These are phyloP conservation scores for Diaporthe ampelina DNA, from an alignment of 2,329 filamentous ascomycete genomes.

Conservation along the genomic window DNA sequence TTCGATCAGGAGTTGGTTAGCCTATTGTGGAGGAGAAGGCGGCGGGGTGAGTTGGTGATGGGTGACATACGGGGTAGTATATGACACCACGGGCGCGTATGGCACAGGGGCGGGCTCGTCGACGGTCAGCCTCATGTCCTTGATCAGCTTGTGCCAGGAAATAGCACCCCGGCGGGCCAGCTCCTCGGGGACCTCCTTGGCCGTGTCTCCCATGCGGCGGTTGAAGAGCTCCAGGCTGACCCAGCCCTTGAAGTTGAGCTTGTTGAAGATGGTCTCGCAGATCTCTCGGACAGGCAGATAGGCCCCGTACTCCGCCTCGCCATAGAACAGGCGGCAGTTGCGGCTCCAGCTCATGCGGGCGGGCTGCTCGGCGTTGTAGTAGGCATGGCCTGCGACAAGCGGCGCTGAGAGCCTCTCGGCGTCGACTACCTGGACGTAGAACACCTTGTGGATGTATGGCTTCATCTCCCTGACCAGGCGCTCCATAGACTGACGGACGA, in stretches of 20 bases:
- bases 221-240: slow-evolving; percentile 81
- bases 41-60: slow-evolving; percentile 10
- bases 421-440: slow-evolving; percentile 84
- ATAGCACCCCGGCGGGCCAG: slow-evolving; percentile 61
- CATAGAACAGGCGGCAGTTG: slow-evolving; percentile 79
- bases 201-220: slow-evolving; percentile 65
- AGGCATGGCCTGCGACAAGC: slow-evolving; percentile 68
- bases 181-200: slow-evolving; percentile 64
- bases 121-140: slow-evolving; percentile 52
- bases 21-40: neutral
- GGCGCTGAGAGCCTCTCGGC: slow-evolving; percentile 74
- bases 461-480: slow-evolving; percentile 65
- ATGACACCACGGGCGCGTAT: neutral
- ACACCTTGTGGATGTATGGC: slow-evolving; percentile 73
- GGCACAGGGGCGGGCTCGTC: slow-evolving; percentile 31
- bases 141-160: slow-evolving; percentile 63
- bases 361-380: slow-evolving; percentile 70
- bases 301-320: slow-evolving; percentile 71
- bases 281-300: slow-evolving; percentile 78
- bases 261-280: slow-evolving; percentile 71
- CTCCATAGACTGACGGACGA: slow-evolving; percentile 67
- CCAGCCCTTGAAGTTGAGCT: slow-evolving; percentile 77
- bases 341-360: slow-evolving; percentile 83
- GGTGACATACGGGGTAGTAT: slow-evolving; percentile 13
- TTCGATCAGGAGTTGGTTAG: neutral